Conservation (phyloP, 345 rosid species). For the Pistacia integerrima region DNA sequence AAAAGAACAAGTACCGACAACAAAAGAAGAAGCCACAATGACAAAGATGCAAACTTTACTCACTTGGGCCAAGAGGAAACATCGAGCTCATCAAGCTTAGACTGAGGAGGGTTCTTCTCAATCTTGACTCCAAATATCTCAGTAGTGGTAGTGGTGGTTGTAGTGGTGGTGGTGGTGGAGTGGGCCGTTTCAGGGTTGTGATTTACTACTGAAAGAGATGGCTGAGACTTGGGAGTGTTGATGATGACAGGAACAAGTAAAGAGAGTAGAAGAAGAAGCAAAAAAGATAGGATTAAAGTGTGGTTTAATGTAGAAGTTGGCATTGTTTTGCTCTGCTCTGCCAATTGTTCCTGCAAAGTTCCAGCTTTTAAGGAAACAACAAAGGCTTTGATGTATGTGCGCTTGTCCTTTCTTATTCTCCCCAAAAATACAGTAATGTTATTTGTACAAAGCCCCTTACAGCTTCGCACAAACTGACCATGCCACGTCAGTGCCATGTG, state of each 20-base stretch:
- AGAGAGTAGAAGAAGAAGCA: constrained; percentile 17
- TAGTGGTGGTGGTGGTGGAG: constrained; percentile 4
- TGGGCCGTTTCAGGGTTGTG: background rate
- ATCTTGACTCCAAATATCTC: constrained; percentile 45
- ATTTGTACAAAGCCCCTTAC: no score
- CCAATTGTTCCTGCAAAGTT: background rate
- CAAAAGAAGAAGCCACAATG: background rate
- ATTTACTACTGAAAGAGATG: background rate
- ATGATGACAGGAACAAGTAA: constrained; percentile 16
- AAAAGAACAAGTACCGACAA: background rate
- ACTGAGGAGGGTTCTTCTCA: constrained; percentile 40
- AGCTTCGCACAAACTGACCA: no score
- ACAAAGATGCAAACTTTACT: background rate
- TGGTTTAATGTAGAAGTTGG: background rate
- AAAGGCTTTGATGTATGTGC: background rate
- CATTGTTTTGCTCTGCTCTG: background rate
- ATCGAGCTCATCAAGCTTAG: constrained; percentile 41
- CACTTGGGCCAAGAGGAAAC: constrained; percentile 48
- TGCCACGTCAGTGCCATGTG: no score
- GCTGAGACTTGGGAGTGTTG: constrained; percentile 19
- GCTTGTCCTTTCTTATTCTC: background rate
- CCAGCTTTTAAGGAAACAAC: background rate
- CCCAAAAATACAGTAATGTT: no score
- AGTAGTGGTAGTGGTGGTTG: constrained; percentile 5
- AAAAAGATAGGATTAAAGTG: background rate